Base-by-base conservation (phyloP, 1,139 yeast species). In the Kurtzmaniella quercitrusa region DNA sequence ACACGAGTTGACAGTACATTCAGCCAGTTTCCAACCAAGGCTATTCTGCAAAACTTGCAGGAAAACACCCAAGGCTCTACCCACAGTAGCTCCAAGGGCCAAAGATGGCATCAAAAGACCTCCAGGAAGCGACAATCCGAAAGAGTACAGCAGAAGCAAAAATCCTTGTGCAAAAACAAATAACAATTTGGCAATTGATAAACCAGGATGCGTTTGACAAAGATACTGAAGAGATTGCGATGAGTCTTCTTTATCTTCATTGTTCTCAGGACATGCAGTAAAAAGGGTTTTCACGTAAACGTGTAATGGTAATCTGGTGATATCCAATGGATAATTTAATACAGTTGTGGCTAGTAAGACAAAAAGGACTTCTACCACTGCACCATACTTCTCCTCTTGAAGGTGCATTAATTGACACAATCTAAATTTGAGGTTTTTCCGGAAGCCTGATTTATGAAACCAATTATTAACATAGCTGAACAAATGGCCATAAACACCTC, bases 71-170 rank as follows among this genome's bases (percentile, higher is more conserved):
- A 84, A 52, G 5, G 83, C 62, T 41, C 96, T 62, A 0, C 95
- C 95, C 8, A 76, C 63, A 1, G 82, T 63, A 0, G 87, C 94
- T 2, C 95, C 95, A 15, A 84, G 66, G 0, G 80, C 79, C 53
- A 86, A 66, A 0, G 88, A 77, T 0, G 95, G 94, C 78, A 82
- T 78, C 44, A 86, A 62, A 2, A 85, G 69, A 0, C 94, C 95
- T 2, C 93, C 89, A 0, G 95, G 94, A 6, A 85, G 65, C 30
- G 74, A 69, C 1, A 80, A 67, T 1, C 91, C 87, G 59, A 78
- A 84, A 1, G 89, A 71, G 50, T 82, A 80, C 0, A 86, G 72
- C 0, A 87, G 68, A 14, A 83, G 62, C 0, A 81, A 45, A 44
- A 81, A 71, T 1, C 88, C 89, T 45, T 75, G 73, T 0, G 76